These are phyloP conservation scores for Fraxinus greggii DNA, from an alignment of 305 asterid species.

Conservation along the genomic window DNA sequence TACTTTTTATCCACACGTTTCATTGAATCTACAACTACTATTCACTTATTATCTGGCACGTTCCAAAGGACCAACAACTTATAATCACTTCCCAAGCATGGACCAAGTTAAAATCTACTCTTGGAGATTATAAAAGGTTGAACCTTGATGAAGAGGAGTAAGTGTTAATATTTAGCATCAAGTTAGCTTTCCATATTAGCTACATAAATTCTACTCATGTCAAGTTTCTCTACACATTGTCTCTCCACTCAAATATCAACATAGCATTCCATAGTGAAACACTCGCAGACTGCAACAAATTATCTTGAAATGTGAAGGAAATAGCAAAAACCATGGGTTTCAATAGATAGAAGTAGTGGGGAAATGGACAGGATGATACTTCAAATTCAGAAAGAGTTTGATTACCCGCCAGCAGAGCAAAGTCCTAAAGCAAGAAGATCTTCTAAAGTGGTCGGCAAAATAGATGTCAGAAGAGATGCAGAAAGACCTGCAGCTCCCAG, in stretches of 20 bases:
- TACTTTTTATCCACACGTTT: neutral
- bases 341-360: neutral
- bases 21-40: no score
- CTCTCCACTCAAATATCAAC: neutral
- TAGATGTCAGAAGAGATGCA: slow-evolving; percentile 88
- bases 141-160: neutral
- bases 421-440: slow-evolving; percentile 94
- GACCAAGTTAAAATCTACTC: neutral
- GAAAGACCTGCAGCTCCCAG: slow-evolving; percentile 93
- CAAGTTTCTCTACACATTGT: neutral
- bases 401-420: slow-evolving; percentile 97
- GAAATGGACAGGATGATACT: neutral
- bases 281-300: neutral
- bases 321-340: neutral
- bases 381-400: slow-evolving; percentile 17
- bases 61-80: neutral
- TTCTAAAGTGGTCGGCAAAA: slow-evolving; percentile 76
- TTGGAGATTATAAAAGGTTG: neutral
- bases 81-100: neutral
- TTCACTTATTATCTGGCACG: neutral
- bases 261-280: neutral
- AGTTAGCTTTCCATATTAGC: neutral
- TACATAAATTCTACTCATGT: neutral
- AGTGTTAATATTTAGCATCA: neutral
- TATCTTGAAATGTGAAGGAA: neutral